Conservation (phyloP, 2,329 filamentous ascomycete species). For the Trichoderma simmonsii region DNA sequence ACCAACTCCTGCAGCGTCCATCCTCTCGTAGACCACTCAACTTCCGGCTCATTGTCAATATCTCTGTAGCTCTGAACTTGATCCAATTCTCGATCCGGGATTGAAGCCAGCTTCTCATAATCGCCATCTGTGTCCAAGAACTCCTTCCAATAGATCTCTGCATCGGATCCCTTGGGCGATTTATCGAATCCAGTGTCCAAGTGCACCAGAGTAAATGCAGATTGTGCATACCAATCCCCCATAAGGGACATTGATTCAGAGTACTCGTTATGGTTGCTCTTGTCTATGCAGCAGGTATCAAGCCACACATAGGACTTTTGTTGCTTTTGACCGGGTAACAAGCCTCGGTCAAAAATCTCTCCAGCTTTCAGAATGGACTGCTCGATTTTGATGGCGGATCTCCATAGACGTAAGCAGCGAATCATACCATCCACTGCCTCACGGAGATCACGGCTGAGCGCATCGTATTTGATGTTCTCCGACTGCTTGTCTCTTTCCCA, state of each 20-base stretch:
- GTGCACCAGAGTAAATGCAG: conserved; percentile 13
- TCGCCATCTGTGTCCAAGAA: conserved; percentile 4
- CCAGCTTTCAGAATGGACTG: conserved; percentile 12
- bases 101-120: not conserved
- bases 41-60: not conserved
- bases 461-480: not conserved
- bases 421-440: conserved; percentile 13
- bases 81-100: not conserved
- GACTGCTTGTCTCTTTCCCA: conserved; percentile 6
- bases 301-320: conserved; percentile 10
- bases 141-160: not conserved
- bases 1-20: conserved; percentile 11
- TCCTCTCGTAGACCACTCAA: conserved; percentile 10
- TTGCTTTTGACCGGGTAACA: not conserved
- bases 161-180: not conserved
- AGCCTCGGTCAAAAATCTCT: conserved; percentile 4
- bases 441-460: conserved; percentile 5
- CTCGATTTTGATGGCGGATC: conserved; percentile 18
- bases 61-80: not conserved
- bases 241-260: conserved; percentile 18
- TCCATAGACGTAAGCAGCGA: conserved; percentile 15
- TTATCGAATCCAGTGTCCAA: not conserved
- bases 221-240: conserved; percentile 18
- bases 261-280: conserved; percentile 10
- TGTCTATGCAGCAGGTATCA: conserved; percentile 18